Conservation (phyloP, 805 yeast genomes). For the Ogataea glucozyma region DNA sequence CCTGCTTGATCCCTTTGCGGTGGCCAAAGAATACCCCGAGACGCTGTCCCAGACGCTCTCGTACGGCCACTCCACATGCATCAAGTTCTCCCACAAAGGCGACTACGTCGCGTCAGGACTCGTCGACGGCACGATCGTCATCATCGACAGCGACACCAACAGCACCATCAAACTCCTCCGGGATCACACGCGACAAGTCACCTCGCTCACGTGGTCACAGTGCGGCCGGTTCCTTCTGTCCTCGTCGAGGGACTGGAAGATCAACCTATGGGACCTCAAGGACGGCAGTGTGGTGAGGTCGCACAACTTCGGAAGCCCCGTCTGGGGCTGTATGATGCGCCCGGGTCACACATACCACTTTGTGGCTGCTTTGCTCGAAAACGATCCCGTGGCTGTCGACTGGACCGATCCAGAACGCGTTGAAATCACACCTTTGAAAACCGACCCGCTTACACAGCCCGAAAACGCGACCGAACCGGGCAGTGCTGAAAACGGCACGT, state of each 20-base stretch:
- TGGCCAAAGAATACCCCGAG: constrained; percentile 90
- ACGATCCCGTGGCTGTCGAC: constrained; percentile 55
- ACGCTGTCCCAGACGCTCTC: constrained; percentile 69
- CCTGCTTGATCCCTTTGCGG: constrained; percentile 85
- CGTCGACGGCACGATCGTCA: constrained; percentile 68
- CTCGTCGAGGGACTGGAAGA: constrained; percentile 79
- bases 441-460: constrained; percentile 23
- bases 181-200: constrained; percentile 72
- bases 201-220: constrained; percentile 72
- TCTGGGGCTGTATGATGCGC: constrained; percentile 67
- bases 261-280: constrained; percentile 76
- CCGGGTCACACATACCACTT: constrained; percentile 50
- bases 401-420: constrained; percentile 26
- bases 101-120: constrained; percentile 85
- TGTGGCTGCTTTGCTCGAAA: constrained; percentile 67
- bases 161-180: constrained; percentile 57
- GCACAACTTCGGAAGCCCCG: constrained; percentile 63
- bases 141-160: constrained; percentile 72
- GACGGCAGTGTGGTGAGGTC: constrained; percentile 42
- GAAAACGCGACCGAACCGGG: too few species aligned
- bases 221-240: constrained; percentile 71
- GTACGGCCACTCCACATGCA: constrained; percentile 65
- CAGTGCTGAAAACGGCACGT: too few species aligned
- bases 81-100: constrained; percentile 71
- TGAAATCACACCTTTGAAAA: constrained; percentile 12